Evolutionary conservation across 495 filamentous ascomycete genomes (phyloP).

Genomic region (Aspergillus wentii): DNA sequence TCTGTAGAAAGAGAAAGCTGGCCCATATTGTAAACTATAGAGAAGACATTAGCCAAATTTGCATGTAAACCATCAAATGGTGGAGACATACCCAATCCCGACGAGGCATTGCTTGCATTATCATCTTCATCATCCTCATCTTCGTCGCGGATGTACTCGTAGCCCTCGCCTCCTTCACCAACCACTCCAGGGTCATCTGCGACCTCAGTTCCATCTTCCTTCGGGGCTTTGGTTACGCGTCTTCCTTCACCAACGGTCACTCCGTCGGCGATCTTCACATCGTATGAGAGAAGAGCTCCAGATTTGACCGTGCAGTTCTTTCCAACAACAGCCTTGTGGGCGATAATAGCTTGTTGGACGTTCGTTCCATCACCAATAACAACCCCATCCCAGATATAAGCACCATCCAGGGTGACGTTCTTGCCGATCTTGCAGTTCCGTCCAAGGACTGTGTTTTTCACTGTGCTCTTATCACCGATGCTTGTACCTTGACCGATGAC

Average conservation of each 20-base stretch:
- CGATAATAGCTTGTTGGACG: constrained; percentile 72
- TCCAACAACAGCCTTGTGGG: constrained; percentile 63
- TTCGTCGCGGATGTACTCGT: constrained; percentile 45
- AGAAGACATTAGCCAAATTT: constrained; percentile 5
- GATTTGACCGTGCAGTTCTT: constrained; percentile 60
- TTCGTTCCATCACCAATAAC: constrained; percentile 66
- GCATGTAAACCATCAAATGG: constrained; percentile 25
- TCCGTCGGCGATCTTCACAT: constrained; percentile 63
- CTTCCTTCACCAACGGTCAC: constrained; percentile 45
- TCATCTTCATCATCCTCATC: constrained; percentile 48
- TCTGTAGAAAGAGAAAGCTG: constrained; percentile 65
- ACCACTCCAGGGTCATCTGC: constrained; percentile 45
- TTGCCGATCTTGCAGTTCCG: constrained; percentile 79
- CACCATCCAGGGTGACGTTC: constrained; percentile 70
- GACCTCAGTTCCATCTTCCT: constrained; percentile 39
- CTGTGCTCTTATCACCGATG: constrained; percentile 64
- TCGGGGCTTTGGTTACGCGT: constrained; percentile 51
- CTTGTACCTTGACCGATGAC: constrained; percentile 73
- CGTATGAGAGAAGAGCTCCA: constrained; percentile 76
- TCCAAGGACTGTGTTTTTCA: constrained; percentile 74
- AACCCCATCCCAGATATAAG: constrained; percentile 87
- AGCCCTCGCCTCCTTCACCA: constrained; percentile 41
- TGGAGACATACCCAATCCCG: constrained; percentile 44
- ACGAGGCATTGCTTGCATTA: constrained; percentile 39
- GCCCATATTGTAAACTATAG: constrained; percentile 63